Percentiles rank a stretch among this genome's conserved stretches.
phyloP scores from a whole-genome alignment of 2,329 filamentous ascomycete genomes.

The Botrytis cinerea region DNA sequence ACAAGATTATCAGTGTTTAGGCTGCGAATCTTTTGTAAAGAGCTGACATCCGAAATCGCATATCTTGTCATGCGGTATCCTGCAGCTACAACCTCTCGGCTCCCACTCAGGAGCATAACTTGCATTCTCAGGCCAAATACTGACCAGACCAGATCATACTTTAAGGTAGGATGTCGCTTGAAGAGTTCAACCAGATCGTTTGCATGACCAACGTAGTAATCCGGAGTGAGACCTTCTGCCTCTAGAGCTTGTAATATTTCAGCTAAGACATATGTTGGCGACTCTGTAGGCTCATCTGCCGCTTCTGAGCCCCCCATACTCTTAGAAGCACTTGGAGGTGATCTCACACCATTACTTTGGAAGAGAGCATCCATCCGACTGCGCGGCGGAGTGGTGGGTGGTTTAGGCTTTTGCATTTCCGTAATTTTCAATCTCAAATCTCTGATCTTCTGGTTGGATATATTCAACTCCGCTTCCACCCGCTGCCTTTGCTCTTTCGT shows the following conservation, averaged over 20 bases:
- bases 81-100: constrained; percentile 90
- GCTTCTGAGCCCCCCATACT: constrained; percentile 61
- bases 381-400: constrained; percentile 50
- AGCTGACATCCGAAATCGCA: constrained; percentile 88
- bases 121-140: constrained; percentile 93
- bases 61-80: constrained; percentile 93
- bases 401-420: constrained; percentile 57
- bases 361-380: constrained; percentile 52
- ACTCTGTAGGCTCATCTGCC: constrained; percentile 70
- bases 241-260: constrained; percentile 91
- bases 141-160: constrained; percentile 95
- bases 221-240: constrained; percentile 80
- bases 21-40: constrained; percentile 81
- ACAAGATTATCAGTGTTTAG: constrained; percentile 93
- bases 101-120: constrained; percentile 93
- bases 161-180: constrained; percentile 86
- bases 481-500: constrained; percentile 78
- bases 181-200: constrained; percentile 97
- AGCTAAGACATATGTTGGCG: constrained; percentile 85
- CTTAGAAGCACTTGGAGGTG: constrained; percentile 57
- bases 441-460: constrained; percentile 75
- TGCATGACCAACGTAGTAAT: constrained; percentile 92
- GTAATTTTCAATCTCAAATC: constrained; percentile 61
- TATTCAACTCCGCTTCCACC: constrained; percentile 86
- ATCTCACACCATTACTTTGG: constrained; percentile 53